A percentile compares a stretch with the other conserved stretches of the same genome.
Conservation (phyloP, 306 rosid genomes). For the Astragalus membranaceus region DNA sequence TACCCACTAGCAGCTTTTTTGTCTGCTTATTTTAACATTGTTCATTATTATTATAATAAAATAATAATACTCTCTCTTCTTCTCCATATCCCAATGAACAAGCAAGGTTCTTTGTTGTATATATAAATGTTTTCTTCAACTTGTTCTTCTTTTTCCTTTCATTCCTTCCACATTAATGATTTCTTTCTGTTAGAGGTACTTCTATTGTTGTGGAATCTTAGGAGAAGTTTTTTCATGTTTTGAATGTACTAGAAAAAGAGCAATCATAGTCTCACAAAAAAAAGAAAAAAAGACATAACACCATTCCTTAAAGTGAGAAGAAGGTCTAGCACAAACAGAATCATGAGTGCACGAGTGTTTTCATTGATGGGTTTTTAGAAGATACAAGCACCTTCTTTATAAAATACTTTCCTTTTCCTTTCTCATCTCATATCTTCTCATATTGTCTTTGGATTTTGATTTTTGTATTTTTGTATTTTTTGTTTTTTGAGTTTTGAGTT, state of each 20-base stretch:
- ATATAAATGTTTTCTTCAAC: conserved; percentile 1
- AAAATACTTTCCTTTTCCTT: not conserved
- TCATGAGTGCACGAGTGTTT: conserved; percentile 55
- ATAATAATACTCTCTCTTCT: conserved; percentile 5
- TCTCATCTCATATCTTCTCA: conserved; percentile 6
- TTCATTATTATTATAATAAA: not conserved
- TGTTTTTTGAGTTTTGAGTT: no score
- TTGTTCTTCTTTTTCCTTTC: conserved; percentile 19
- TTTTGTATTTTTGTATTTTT: not conserved
- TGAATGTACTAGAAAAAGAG: conserved; percentile 19
- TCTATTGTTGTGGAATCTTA: conserved; percentile 29
- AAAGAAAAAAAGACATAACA: not conserved
- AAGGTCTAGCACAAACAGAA: conserved; percentile 24
- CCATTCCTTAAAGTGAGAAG: conserved; percentile 21
- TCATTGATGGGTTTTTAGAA: conserved; percentile 45
- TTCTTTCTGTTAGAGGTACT: conserved; percentile 16
- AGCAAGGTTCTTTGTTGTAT: conserved; percentile 4
- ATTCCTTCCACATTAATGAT: conserved; percentile 25
- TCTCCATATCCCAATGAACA: not conserved
- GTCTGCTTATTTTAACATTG: conserved; percentile 11
- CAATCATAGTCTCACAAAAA: not conserved
- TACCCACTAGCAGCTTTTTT: conserved; percentile 39
- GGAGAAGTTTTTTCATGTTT: conserved; percentile 17
- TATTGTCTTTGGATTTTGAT: conserved; percentile 23
- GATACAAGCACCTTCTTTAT: conserved; percentile 26